These are phyloP conservation scores for Fusarium pseudoanthophilum DNA, from an alignment of 2,329 filamentous ascomycete species.

Conservation along the genomic window DNA sequence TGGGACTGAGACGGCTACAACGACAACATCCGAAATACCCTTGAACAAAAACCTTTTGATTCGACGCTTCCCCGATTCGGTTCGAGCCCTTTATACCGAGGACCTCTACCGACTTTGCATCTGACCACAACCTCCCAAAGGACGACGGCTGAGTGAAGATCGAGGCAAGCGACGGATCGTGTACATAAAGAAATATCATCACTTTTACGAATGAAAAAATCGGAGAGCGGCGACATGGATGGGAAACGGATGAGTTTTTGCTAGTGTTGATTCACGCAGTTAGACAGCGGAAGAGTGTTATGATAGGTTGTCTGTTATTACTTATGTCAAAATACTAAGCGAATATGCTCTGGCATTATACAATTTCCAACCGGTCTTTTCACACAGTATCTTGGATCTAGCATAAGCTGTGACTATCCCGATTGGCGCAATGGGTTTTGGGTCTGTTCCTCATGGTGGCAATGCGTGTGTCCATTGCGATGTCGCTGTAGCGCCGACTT, in stretches of 20 bases:
- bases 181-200: conserved; percentile 42
- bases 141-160: conserved; percentile 6
- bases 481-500: conserved; percentile 5
- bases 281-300: conserved; percentile 42
- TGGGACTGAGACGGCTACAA: conserved; percentile 16
- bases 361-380: conserved; percentile 5
- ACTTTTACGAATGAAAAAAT: conserved; percentile 34
- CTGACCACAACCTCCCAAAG: background rate
- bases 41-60: conserved; percentile 29
- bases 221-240: conserved; percentile 25
- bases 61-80: conserved; percentile 18
- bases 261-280: conserved; percentile 24
- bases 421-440: background rate
- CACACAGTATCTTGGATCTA: background rate
- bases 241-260: conserved; percentile 16
- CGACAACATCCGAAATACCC: conserved; percentile 25
- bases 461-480: background rate
- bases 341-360: conserved; percentile 7
- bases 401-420: no score
- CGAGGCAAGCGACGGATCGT: conserved; percentile 33
- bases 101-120: conserved; percentile 3
- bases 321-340: conserved; percentile 35
- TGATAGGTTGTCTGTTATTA: conserved; percentile 40
- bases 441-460: background rate
- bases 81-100: conserved; percentile 7